Conservation (phyloP, 2,329 filamentous ascomycete genomes). For the Stagonosporopsis tanaceti region DNA sequence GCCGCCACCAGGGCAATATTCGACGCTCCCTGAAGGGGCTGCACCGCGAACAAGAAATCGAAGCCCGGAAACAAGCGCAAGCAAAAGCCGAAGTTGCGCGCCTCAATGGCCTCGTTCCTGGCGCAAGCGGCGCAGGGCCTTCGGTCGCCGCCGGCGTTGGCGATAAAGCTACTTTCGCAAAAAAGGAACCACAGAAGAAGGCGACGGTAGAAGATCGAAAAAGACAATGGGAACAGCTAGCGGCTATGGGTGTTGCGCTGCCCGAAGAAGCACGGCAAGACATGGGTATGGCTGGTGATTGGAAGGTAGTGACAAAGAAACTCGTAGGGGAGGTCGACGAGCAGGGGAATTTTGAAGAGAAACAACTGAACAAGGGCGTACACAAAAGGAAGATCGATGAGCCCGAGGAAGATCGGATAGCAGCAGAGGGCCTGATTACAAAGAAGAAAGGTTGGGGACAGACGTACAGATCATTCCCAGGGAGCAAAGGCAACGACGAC, state of each 20-base stretch:
- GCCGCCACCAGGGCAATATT: constrained; percentile 82
- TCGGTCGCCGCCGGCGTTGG: constrained; percentile 40
- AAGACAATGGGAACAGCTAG: constrained; percentile 85
- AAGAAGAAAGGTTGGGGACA: constrained; percentile 56
- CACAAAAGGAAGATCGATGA: constrained; percentile 69
- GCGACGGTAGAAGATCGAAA: constrained; percentile 74
- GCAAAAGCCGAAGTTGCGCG: constrained; percentile 86
- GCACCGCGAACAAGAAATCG: constrained; percentile 82
- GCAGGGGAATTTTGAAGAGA: constrained; percentile 55
- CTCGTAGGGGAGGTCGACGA: constrained; percentile 54
- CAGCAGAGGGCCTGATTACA: constrained; percentile 59
- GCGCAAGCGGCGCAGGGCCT: constrained; percentile 45
- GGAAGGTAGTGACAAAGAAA: constrained; percentile 71
- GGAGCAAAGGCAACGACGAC: constrained; percentile 56
- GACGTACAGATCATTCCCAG: constrained; percentile 56
- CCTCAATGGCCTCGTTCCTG: constrained; percentile 77
- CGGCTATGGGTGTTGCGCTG: constrained; percentile 83
- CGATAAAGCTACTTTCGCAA: constrained; percentile 32
- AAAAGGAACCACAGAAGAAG: constrained; percentile 52
- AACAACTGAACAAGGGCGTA: constrained; percentile 61
- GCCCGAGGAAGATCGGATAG: constrained; percentile 68
- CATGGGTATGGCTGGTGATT: constrained; percentile 88
- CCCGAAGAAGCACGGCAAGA: constrained; percentile 80
- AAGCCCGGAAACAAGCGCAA: constrained; percentile 80
- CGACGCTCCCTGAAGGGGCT: constrained; percentile 91